Evolutionary conservation across 2,329 filamentous ascomycete species (phyloP).

Genomic region (Xylaria sp.): DNA sequence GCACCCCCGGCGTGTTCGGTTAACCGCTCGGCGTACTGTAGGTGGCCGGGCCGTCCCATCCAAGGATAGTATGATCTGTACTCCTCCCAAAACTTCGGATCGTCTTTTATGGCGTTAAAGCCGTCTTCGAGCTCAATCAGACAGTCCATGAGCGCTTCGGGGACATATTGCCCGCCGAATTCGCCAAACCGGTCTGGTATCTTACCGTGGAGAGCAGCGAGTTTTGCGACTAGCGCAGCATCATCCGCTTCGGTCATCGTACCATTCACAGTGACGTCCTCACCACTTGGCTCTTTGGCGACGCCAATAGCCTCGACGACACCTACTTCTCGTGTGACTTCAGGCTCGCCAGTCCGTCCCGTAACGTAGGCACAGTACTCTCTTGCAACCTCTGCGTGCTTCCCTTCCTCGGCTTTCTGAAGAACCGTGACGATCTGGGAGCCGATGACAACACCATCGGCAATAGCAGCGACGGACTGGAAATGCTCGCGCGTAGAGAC

Average conservation of each 20-base stretch:
- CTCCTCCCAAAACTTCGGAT: slow-evolving; percentile 96
- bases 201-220: slow-evolving; percentile 82
- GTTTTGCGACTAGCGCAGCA: slow-evolving; percentile 78
- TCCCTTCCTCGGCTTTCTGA: slow-evolving; percentile 72
- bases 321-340: slow-evolving; percentile 72
- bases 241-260: slow-evolving; percentile 68
- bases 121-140: slow-evolving; percentile 89
- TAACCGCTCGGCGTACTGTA: slow-evolving; percentile 88
- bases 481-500: slow-evolving; percentile 97
- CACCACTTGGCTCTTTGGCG: slow-evolving; percentile 68
- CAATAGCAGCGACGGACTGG: slow-evolving; percentile 80
- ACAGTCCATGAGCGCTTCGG: slow-evolving; percentile 98
- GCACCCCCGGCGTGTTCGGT: slow-evolving; percentile 91
- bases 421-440: slow-evolving; percentile 92
- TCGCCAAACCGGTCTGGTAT: slow-evolving; percentile 91
- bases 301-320: slow-evolving; percentile 75
- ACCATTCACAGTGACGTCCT: slow-evolving; percentile 73
- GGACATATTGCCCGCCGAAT: slow-evolving; percentile 97
- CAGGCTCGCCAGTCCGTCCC: slow-evolving; percentile 58
- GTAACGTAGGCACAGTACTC: slow-evolving; percentile 83
- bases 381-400: slow-evolving; percentile 78
- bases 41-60: slow-evolving; percentile 92
- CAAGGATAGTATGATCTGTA: slow-evolving; percentile 96
- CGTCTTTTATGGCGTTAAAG: slow-evolving; percentile 87
- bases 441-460: slow-evolving; percentile 96